Base-by-base conservation (phyloP, 2,329 filamentous ascomycete genomes). In the Ophiostoma ips region DNA sequence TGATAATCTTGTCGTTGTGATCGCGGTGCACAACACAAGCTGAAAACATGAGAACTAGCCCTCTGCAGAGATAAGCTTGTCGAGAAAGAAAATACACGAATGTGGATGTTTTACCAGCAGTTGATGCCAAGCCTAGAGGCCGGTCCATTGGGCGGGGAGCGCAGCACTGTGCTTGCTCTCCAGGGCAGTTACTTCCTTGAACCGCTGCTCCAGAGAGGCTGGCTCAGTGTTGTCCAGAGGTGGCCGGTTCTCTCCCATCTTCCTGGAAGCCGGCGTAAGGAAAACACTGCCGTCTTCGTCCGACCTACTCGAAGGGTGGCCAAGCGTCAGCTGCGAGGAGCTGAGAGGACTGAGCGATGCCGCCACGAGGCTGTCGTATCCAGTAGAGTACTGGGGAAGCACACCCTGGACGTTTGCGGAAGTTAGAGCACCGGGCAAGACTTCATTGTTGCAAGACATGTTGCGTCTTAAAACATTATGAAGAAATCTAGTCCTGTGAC, bases 351-450 rank as follows among this genome's bases (percentile, higher is more conserved):
- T 55, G 6, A 55, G 13, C 2, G 54, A 56, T 13, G 55, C 47
- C 9, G 54, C 52, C 11, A 54, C 30, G 2, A 55, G 40, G 21
- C 53, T 57, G 3, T 54, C 50, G 18, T 55, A 54, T 1, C 54
- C 52, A 8, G 52, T 43, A 9, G 52, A 50, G n/a, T 56, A 57
- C 19, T 55, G 56, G 1, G 56, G 56, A 34, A 77, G 62, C 37
- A 73, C 68, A 11, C 73, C 74, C 19, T 69, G 71, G 6, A 69
- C 74, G 9, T 71, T 76, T 38, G 68, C 71, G 1, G 73, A 71
- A 2, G 72, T 72, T 43, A 77, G 64, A 12, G 72, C 63, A 38
- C 72, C 66, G 34, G 60, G 59, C 28, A 61, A 49, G 7, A 53
- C 59, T 18, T 60, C 58, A 30, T 50, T 58, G 50, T 68, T 73